These are phyloP conservation scores for Apiotrichum siamense DNA, from an alignment of 1,284 basidiomycete genomes.

Conservation along the genomic window DNA sequence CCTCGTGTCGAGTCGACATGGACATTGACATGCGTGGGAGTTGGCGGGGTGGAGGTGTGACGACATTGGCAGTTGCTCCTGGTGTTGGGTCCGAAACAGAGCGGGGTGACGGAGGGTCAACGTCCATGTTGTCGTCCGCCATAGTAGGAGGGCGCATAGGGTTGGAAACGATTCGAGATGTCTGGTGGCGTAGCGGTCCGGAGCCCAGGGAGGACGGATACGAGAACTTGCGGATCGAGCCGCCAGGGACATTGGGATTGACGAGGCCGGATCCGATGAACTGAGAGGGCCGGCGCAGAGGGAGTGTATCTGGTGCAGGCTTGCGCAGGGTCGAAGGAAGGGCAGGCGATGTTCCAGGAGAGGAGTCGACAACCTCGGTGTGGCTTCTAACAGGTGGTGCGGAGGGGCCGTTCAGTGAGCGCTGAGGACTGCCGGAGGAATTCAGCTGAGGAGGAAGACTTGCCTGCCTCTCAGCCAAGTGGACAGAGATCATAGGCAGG, in stretches of 20 bases:
- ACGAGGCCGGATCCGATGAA: neutral
- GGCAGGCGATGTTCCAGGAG: no score
- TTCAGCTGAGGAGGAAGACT: no score
- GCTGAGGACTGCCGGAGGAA: no score
- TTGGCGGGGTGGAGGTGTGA: neutral
- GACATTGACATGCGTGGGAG: slow-evolving; percentile 9
- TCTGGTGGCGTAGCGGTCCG: slow-evolving; percentile 31
- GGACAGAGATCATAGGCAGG: no score
- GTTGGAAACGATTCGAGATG: slow-evolving; percentile 36
- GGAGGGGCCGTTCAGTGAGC: no score
- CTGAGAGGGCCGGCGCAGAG: slow-evolving; percentile 5
- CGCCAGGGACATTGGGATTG: neutral
- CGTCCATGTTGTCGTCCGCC: neutral
- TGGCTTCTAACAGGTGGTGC: no score
- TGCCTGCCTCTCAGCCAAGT: no score
- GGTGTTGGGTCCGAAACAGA: slow-evolving; percentile 4
- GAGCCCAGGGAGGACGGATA: slow-evolving; percentile 41
- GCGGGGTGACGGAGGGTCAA: neutral
- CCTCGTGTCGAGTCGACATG: slow-evolving; percentile 26
- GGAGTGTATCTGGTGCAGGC: no score
- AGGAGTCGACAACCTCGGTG: no score
- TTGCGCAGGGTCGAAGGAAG: no score
- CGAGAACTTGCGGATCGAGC: slow-evolving; percentile 25
- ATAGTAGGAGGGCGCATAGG: slow-evolving; percentile 21
- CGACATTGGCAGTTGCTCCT: neutral